Conservation (phyloP, 2,329 filamentous ascomycete genomes). For the Cladosporium austrohemisphaericum region DNA sequence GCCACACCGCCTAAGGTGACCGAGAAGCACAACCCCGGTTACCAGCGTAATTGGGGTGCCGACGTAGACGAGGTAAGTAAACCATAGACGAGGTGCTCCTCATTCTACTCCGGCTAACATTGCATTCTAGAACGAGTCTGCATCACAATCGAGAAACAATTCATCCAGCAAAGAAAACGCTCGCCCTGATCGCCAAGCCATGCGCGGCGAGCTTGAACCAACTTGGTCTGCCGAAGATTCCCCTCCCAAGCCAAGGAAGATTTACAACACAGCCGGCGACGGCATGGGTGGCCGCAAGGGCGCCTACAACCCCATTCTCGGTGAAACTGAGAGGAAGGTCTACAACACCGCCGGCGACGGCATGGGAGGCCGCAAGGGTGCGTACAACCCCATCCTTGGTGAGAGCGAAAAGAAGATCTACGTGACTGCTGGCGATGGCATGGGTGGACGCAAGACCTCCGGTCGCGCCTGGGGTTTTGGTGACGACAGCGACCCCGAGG, state of each 20-base stretch:
- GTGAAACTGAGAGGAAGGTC: slow-evolving; percentile 27
- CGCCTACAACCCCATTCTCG: slow-evolving; percentile 10
- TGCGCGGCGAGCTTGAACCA: slow-evolving; percentile 1
- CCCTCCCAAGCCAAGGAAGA: slow-evolving; percentile 26
- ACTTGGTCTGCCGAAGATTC: slow-evolving; percentile 57
- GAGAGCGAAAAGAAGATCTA: slow-evolving; percentile 32
- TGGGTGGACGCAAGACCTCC: slow-evolving; percentile 59
- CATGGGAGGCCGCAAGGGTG: slow-evolving; percentile 60
- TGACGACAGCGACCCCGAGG: slow-evolving; percentile 46
- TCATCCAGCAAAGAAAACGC: slow-evolving; percentile 37
- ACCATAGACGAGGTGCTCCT: slow-evolving; percentile 18
- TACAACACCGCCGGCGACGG: slow-evolving; percentile 45
- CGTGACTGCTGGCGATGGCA: slow-evolving; percentile 48
- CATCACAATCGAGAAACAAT: slow-evolving; percentile 58
- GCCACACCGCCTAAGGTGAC: slow-evolving; percentile 73
- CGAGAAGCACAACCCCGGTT: slow-evolving; percentile 61
- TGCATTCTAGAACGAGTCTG: slow-evolving; percentile 48
- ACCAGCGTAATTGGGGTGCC: slow-evolving; percentile 73
- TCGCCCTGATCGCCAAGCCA: slow-evolving; percentile 1
- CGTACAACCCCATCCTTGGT: slow-evolving; percentile 33
- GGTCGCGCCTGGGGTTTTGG: slow-evolving; percentile 55
- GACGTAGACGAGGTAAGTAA: slow-evolving; percentile 60
- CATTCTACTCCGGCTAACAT: slow-evolving; percentile 13
- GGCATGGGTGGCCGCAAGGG: slow-evolving; percentile 62
- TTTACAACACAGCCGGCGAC: slow-evolving; percentile 37